Conservation (phyloP, 768 basidiomycete genomes). For the Boletus sensibilis region DNA sequence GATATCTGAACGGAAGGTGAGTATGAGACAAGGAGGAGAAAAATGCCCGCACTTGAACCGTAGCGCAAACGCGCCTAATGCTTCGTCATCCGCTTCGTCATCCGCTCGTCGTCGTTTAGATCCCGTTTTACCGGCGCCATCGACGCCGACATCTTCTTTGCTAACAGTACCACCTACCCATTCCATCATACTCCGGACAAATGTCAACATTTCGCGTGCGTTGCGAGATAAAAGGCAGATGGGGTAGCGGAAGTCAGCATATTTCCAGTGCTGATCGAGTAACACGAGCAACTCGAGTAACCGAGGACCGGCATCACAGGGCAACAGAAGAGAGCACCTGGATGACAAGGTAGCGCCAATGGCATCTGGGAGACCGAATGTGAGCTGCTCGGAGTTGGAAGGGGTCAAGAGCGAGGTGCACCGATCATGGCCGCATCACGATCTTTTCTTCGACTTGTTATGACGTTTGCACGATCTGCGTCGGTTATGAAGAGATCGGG, state of each 20-base stretch:
- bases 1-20: conserved; percentile 52
- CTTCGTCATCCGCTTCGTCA: conserved; percentile 78
- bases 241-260: conserved; percentile 76
- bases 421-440: conserved; percentile 88
- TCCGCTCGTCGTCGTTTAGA: conserved; percentile 56
- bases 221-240: conserved; percentile 93
- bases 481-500: conserved; percentile 95
- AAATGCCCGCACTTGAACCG: conserved; percentile 75
- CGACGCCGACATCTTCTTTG: conserved; percentile 88
- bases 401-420: conserved; percentile 30
- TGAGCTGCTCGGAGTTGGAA: background rate
- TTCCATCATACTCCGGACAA: conserved; percentile 96
- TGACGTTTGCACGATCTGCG: conserved; percentile 78
- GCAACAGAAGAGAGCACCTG: conserved; percentile 80
- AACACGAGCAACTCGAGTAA: conserved; percentile 93
- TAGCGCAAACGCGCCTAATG: conserved; percentile 79
- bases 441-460: conserved; percentile 85
- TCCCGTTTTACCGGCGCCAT: conserved; percentile 54
- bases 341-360: conserved; percentile 84
- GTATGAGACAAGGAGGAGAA: background rate
- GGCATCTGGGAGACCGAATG: conserved; percentile 54
- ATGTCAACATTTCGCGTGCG: conserved; percentile 89
- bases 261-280: conserved; percentile 97
- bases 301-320: conserved; percentile 93
- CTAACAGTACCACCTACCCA: conserved; percentile 96